Evolutionary conservation across 129 eudicot species (phyloP), one percentile per base, ranked within the genome.

Genomic region (Ambrosia artemisiifolia): DNA sequence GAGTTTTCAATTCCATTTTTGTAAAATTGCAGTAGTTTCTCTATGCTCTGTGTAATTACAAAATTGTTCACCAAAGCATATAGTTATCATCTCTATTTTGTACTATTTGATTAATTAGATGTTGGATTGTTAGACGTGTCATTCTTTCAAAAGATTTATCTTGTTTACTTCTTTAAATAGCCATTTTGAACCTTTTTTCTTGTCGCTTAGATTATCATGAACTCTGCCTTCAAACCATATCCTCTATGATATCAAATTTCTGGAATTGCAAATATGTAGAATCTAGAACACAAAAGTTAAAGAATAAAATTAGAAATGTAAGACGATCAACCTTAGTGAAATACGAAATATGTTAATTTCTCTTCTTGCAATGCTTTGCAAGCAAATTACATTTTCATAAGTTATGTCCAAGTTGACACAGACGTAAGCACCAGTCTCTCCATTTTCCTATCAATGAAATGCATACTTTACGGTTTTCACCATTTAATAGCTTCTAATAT

Each of bases 391-490:
- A 55, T 7, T 38, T 56, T 38, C 38, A 70, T 71, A 14, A 55
- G 32, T 42, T 57, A 70, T 71, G 56, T 40, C 44, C 14, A 56
- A 56, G 42, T 24, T 57, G 56, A 24, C 67, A 42, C 44, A 72
- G n/a, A 28, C 11, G n/a, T 60, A 65, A 19, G 46, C 59, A 30
- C 57, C 43, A 34, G 24, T 18, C 12, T 73, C 14, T 33, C 59
- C n/a, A 24, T 24, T 62, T 73, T 34, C 2, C 20, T 11, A n/a
- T 48, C 14, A 11, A 18, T 47, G 11, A 18, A 47, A 11, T 16
- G 13, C 38, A 49, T 49, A 49, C 30, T 63, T 13, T 4, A 28
- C 69, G 47, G 4, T 40, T 47, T 43, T 81, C 56, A 10, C 16
- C 61, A 38, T 69, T 35, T 44, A n/a, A 34, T 51, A 74, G 65